Base-by-base conservation (phyloP, 331 rosid species). In the Rosa hybrid region DNA sequence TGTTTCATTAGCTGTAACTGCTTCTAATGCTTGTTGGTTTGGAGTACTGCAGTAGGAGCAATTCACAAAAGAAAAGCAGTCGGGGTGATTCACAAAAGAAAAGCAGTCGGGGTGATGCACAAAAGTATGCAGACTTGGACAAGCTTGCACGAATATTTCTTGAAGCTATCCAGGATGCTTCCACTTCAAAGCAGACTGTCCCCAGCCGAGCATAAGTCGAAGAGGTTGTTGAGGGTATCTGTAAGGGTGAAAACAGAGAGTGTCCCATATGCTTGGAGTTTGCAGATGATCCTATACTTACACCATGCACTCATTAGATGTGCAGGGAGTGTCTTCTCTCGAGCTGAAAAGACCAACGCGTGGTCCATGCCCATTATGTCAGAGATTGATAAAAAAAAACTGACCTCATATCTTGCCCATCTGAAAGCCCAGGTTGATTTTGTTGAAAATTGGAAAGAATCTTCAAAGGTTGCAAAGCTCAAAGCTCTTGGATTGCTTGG, bases 201-300 rank as follows among this genome's bases (percentile, higher is more conserved):
- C 92, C 92, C 68, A 75, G 94, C 20, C 80, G 68, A 81, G 91
- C 90, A 51, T 92, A 88, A 68, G 68, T 92, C 23, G 91, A 86
- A 49, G 92, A 88, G 81, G 97, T 88, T 71, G 88, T 92, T 23
- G 97, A 88, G 18, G 78, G 76, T 56, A 87, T 94, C 75, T 87
- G 86, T 72, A 84, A 75, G 45, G 97, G 93, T 41, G 92, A 91
- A 80, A 83, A 65, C 49, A 79, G 75, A 4, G 97, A 94, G 81
- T 92, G 98, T 80, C 88, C 98, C 49, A 90, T 94, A 81, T 94
- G 98, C 75, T 62, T 92, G 92, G 98, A 94, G 84, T 88, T 88
- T 25, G 94, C 97, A 14, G 98, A 94, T 54, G 98, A 92, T 81
- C 91, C 98, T 74, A 91, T 94, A 44, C 91, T 94, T 74, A 91